These are phyloP conservation scores for Echeveria elegans DNA, from an alignment of 164 flowering plant species.

Conservation along the genomic window DNA sequence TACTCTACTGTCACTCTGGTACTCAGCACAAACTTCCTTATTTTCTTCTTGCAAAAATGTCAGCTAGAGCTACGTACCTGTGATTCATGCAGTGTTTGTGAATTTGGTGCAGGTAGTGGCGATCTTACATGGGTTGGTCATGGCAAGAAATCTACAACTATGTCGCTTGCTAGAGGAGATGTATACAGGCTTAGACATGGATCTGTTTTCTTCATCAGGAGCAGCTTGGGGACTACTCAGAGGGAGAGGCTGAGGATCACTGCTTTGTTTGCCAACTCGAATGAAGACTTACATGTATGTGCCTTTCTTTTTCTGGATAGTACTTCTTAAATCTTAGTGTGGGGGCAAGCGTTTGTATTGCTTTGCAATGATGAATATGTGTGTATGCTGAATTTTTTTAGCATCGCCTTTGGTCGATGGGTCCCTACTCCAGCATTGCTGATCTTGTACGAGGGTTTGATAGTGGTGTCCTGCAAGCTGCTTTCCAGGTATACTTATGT, in stretches of 20 bases:
- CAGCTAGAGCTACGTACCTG: neutral
- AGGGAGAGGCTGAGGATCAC: conserved; percentile 49
- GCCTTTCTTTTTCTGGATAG: neutral
- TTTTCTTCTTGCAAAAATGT: neutral
- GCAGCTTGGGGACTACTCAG: conserved; percentile 38
- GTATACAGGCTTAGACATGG: conserved; percentile 46
- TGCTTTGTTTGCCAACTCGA: conserved; percentile 40
- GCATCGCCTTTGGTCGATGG: conserved; percentile 15
- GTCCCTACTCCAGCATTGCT: conserved; percentile 46
- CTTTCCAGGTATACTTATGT: conserved; percentile 42
- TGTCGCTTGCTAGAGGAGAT: conserved; percentile 42
- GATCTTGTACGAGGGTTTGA: conserved; percentile 72
- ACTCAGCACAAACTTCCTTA: neutral
- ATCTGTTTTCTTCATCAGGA: conserved; percentile 46
- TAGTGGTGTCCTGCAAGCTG: conserved; percentile 41
- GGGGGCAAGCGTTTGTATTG: neutral
- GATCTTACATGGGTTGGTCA: conserved; percentile 44
- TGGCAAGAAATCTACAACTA: conserved; percentile 12
- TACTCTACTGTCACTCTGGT: conserved; percentile 75
- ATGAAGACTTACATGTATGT: conserved; percentile 18
- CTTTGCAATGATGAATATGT: neutral
- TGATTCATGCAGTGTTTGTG: neutral
- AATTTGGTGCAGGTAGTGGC: conserved; percentile 53
- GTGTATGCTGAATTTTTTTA: neutral
- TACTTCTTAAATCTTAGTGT: neutral